These are phyloP conservation scores for Metschnikowia bowlesiae DNA, from an alignment of 805 yeast genomes.

Conservation along the genomic window DNA sequence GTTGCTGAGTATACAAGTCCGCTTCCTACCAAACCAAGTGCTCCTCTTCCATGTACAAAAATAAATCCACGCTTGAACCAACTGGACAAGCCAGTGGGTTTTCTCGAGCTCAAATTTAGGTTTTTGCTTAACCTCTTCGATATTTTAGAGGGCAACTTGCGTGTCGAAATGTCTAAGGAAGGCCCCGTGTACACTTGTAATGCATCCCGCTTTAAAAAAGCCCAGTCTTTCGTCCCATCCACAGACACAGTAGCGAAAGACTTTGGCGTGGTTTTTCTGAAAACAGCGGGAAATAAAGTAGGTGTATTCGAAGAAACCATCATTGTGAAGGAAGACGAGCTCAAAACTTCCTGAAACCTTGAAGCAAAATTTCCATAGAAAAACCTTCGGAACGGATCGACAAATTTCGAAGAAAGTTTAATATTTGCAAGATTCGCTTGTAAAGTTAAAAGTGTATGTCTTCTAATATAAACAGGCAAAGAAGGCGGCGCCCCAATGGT, in stretches of 20 bases:
- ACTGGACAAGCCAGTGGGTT: slow-evolving; percentile 39
- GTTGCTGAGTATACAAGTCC: slow-evolving; percentile 50
- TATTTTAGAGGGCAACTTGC: slow-evolving; percentile 36
- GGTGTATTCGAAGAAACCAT: slow-evolving; percentile 39
- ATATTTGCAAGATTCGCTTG: slow-evolving; percentile 27
- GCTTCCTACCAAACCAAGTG: slow-evolving; percentile 48
- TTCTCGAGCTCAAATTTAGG: slow-evolving; percentile 18
- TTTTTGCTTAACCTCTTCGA: slow-evolving; percentile 29
- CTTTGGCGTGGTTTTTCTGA: slow-evolving; percentile 21
- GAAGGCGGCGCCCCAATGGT: slow-evolving; percentile 56
- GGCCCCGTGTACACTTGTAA: slow-evolving; percentile 52
- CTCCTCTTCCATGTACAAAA: slow-evolving; percentile 55
- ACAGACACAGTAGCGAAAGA: slow-evolving; percentile 43
- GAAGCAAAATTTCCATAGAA: slow-evolving; percentile 42
- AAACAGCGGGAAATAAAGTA: slow-evolving; percentile 13
- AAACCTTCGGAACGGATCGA: slow-evolving; percentile 39
- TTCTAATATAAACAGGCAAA: slow-evolving; percentile 46
- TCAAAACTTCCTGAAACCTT: slow-evolving; percentile 44
- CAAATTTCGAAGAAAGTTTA: slow-evolving; percentile 20
- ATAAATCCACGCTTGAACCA: slow-evolving; percentile 41
- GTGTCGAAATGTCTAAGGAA: slow-evolving; percentile 40
- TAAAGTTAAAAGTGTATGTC: slow-evolving; percentile 48
- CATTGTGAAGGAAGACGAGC: slow-evolving; percentile 44
- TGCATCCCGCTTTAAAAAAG: slow-evolving; percentile 44
- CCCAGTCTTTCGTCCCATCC: slow-evolving; percentile 65